phyloP scores from a whole-genome alignment of 257 asterid species.

The Catharanthus roseus region DNA sequence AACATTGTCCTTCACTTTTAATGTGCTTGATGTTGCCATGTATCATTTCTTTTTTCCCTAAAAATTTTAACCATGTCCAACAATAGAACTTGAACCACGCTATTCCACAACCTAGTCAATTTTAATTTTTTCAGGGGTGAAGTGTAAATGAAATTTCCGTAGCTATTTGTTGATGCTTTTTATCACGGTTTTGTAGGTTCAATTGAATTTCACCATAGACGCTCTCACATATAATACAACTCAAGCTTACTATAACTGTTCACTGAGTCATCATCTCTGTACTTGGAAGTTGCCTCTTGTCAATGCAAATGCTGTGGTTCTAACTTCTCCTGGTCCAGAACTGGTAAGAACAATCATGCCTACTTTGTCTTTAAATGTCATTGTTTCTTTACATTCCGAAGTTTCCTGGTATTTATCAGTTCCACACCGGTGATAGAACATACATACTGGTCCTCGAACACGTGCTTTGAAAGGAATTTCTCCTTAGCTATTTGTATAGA shows the following conservation, averaged over 20 bases:
- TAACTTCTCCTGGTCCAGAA: constrained; percentile 24
- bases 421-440: too few species aligned
- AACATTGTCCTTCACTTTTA: background rate
- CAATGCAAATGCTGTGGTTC: constrained; percentile 5
- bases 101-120: background rate
- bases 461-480: too few species aligned
- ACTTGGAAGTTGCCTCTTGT: constrained; percentile 3
- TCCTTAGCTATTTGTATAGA: background rate
- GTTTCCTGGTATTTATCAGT: too few species aligned
- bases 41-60: too few species aligned
- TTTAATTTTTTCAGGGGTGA: background rate
- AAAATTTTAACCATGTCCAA: background rate
- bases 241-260: constrained; percentile 22
- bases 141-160: background rate
- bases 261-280: constrained; percentile 12
- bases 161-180: background rate
- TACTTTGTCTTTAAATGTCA: background rate
- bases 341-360: constrained; percentile 9
- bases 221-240: constrained; percentile 20
- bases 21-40: background rate
- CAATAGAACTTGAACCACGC: background rate
- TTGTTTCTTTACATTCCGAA: background rate
- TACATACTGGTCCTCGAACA: too few species aligned
- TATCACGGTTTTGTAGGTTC: constrained; percentile 12
- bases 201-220: constrained; percentile 21